phyloP scores from a whole-genome alignment of 2,329 filamentous ascomycete genomes.

The Fusarium chaquense region DNA sequence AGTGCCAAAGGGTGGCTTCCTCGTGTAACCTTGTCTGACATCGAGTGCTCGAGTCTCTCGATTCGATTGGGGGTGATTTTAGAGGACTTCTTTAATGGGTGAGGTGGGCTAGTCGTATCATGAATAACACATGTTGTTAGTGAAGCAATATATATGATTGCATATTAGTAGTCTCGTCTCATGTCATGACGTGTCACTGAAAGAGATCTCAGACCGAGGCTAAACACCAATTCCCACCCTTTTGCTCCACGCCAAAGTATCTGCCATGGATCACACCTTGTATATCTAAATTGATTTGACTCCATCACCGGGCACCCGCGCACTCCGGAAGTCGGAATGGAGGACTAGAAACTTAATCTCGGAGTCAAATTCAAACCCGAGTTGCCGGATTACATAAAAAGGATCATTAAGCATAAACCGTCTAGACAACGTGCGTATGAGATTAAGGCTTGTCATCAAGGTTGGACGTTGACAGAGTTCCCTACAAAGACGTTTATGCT shows the following conservation, averaged over 20 bases:
- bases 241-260: conserved; percentile 1
- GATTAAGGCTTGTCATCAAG: no score
- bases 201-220: neutral
- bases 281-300: neutral
- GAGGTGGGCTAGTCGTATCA: neutral
- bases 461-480: no score
- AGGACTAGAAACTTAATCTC: neutral
- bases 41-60: neutral
- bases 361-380: conserved; percentile 24
- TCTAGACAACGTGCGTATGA: no score
- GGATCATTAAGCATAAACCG: neutral
- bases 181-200: conserved; percentile 15
- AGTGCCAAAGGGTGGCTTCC: neutral
- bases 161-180: conserved; percentile 1
- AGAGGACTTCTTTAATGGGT: neutral
- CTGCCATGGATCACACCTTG: neutral
- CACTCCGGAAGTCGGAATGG: conserved; percentile 4
- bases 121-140: neutral
- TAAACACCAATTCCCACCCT: neutral
- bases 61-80: neutral
- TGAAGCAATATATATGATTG: neutral
- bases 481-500: no score
- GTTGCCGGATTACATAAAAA: neutral
- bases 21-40: neutral
- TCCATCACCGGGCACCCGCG: neutral